Percentiles rank a stretch among this genome's conserved stretches.
Evolutionary conservation across 2,329 filamentous ascomycete genomes (phyloP).

Genomic region (Trichoderma aggressivum): DNA sequence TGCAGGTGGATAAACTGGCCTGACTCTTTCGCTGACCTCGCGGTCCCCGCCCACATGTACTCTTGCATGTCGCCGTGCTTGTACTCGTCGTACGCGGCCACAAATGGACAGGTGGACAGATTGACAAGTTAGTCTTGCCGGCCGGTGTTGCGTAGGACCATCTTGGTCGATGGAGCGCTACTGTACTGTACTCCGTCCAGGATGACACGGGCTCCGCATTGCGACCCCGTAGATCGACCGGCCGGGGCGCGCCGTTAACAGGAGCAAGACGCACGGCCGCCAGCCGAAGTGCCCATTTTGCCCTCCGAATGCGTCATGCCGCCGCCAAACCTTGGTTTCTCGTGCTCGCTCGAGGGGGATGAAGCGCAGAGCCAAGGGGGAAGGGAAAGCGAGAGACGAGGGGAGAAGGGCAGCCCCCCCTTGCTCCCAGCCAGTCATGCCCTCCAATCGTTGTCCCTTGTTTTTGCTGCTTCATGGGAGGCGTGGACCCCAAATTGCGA

Average conservation of each 20-base stretch:
- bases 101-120: not conserved
- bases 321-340: not conserved
- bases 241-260: constrained; percentile 10
- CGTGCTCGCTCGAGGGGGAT: too few species aligned
- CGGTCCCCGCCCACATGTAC: not conserved
- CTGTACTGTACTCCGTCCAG: not conserved
- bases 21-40: not conserved
- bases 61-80: not conserved
- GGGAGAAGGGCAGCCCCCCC: not conserved
- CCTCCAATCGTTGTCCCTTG: not conserved
- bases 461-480: not conserved
- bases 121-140: not conserved
- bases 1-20: not conserved
- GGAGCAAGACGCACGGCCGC: constrained; percentile 7
- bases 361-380: not conserved
- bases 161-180: not conserved
- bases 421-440: not conserved
- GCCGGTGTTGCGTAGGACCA: not conserved
- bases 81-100: not conserved
- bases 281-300: not conserved
- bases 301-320: not conserved
- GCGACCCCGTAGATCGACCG: constrained; percentile 3
- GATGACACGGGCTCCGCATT: constrained; percentile 11
- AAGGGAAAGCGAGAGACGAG: not conserved
- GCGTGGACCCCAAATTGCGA: constrained; percentile 25